A percentile compares a stretch with the other conserved stretches of the same genome.
Conservation (phyloP, 2,329 filamentous ascomycete species). For the Colletotrichum aenigma region DNA sequence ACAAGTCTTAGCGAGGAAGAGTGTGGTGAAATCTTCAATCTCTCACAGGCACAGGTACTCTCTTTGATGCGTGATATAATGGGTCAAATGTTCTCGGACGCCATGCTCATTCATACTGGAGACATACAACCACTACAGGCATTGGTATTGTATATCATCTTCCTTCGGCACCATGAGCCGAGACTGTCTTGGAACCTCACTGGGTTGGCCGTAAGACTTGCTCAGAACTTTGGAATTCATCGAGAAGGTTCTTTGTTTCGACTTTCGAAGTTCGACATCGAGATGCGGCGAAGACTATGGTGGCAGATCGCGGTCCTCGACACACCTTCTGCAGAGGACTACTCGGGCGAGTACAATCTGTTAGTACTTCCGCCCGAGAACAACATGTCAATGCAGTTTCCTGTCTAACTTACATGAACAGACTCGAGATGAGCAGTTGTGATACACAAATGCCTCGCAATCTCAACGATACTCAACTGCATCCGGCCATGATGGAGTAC, state of each 20-base stretch:
- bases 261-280: not conserved
- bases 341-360: not conserved
- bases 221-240: not conserved
- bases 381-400: not conserved
- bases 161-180: not conserved
- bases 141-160: not conserved
- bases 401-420: not conserved
- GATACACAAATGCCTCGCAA: not conserved
- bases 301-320: not conserved
- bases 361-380: not conserved
- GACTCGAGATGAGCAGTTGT: not conserved
- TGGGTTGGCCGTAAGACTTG: not conserved
- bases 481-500: not conserved
- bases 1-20: not conserved
- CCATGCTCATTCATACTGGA: not conserved
- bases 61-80: not conserved
- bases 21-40: not conserved
- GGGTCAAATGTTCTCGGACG: not conserved
- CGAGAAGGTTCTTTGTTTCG: not conserved
- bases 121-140: not conserved
- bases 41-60: not conserved
- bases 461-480: not conserved
- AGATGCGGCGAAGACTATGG: not conserved
- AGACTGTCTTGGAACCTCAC: not conserved
- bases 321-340: not conserved